These are phyloP conservation scores for Pulveroboletus sp. DNA, from an alignment of 1,284 basidiomycete genomes.

Conservation along the genomic window DNA sequence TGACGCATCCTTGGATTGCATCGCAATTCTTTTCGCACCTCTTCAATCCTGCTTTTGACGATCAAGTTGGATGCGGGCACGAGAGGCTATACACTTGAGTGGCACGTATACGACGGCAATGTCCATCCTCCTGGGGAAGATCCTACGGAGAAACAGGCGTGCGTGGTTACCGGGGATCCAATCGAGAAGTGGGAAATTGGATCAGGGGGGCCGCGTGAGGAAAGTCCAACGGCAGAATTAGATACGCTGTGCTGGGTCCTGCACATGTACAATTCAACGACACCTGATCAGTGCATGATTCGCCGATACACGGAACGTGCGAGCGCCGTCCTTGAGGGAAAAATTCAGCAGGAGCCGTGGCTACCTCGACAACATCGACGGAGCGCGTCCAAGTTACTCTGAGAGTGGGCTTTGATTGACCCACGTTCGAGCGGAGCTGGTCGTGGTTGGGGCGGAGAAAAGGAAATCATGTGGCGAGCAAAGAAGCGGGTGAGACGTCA, in stretches of 20 bases:
- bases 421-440: constrained; percentile 39
- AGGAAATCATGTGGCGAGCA: constrained; percentile 23
- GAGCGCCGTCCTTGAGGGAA: not conserved
- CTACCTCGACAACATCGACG: not conserved
- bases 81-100: not conserved
- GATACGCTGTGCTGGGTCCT: not conserved
- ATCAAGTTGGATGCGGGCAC: not conserved
- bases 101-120: not conserved
- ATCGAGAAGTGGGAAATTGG: not conserved
- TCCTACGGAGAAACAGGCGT: not conserved
- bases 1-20: not conserved
- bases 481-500: constrained; percentile 22
- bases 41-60: not conserved
- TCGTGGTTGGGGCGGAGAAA: constrained; percentile 38
- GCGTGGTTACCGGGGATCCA: not conserved
- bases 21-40: not conserved
- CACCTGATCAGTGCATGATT: not conserved
- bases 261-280: not conserved
- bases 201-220: constrained; percentile 5
- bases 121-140: not conserved
- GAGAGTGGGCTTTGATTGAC: not conserved
- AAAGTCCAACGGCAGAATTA: constrained; percentile 1
- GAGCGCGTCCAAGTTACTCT: no score
- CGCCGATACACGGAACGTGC: not conserved
- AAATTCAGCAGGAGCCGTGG: not conserved